Evolutionary conservation across 176 grass and related monocot species (phyloP), one percentile per base, ranked within the genome.

Genomic region (Aegilops tauschii): DNA sequence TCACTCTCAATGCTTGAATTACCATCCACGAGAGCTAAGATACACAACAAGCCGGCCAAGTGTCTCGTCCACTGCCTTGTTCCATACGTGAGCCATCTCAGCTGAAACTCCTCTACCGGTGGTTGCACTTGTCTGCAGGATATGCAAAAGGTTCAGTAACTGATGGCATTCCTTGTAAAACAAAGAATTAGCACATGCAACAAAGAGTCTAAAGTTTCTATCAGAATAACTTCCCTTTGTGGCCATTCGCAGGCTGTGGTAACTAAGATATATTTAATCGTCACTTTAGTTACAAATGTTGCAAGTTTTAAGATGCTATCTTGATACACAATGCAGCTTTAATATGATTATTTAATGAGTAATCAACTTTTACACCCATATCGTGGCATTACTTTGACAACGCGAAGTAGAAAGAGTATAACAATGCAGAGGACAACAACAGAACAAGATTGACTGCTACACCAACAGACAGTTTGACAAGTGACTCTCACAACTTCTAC

Each of bases 1-100:
- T 52, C 36, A 36, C 64, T 68, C 21, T 25, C 27, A 18, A 20
- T 65, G 70, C 69, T 88, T 31, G 82, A 72, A 82, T 85, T 80
- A 91, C 90, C 90, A 91, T 45, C 86, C 90, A 78, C 82, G 90
- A 58, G 90, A 91, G 86, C 90, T 91, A 63, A 91, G 86, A 73
- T 88, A 91, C 40, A 81, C 82, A 77, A 91, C 82, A 85, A 88
- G 82, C 44, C 82, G 70, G 2, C 90, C 90, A 56, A 91, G 86
- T 16, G 90, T 88, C 71, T 91, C 86, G 4, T 91, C 90, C 25
- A 91, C 90, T 17, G 86, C 82, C 78, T 91, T 91, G 70, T 91
- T 91, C 90, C 90, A 91, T 29, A 85, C 82, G 36, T 82, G 90
- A 82, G 86, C 82, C 18, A 91, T 28, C 5, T 91, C 71, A 72